These are phyloP conservation scores for Linnemannia schmuckeri DNA, from an alignment of 192 early-diverging fungal genomes.

Conservation along the genomic window DNA sequence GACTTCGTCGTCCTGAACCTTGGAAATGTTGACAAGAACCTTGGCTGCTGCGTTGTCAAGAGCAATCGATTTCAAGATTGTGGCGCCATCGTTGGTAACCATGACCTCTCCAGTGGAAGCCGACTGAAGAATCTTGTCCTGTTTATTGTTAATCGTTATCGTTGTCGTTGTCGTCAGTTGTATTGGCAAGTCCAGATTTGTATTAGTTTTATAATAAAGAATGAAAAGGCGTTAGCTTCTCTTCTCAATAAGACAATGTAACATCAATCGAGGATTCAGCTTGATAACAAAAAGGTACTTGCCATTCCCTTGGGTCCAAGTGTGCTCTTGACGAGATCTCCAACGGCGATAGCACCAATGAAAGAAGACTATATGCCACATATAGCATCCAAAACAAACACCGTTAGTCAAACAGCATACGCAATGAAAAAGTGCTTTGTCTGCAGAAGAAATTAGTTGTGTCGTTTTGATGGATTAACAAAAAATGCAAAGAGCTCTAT, in stretches of 20 bases:
- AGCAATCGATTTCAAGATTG: slow-evolving; percentile 98
- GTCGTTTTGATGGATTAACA: neutral
- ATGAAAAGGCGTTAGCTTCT: slow-evolving; percentile 8
- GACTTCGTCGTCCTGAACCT: slow-evolving; percentile 99
- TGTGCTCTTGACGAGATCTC: slow-evolving; percentile 97
- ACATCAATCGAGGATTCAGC: too few species aligned
- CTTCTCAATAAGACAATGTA: neutral
- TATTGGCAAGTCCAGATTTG: neutral
- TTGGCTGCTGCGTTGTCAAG: slow-evolving; percentile 99
- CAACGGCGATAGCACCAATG: slow-evolving; percentile 98
- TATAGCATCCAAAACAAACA: neutral
- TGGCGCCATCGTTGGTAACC: slow-evolving; percentile 99
- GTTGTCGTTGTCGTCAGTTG: neutral
- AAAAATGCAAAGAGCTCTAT: neutral
- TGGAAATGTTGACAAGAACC: slow-evolving; percentile 97
- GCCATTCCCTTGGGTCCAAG: slow-evolving; percentile 99
- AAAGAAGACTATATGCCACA: slow-evolving; percentile 79
- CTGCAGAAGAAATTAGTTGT: neutral
- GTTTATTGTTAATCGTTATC: neutral
- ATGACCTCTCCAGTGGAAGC: slow-evolving; percentile 84
- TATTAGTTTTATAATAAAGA: neutral
- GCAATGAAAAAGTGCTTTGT: neutral
- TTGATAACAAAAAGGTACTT: slow-evolving; percentile 22
- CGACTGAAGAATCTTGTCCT: slow-evolving; percentile 99
- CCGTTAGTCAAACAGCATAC: neutral